Evolutionary conservation across 495 filamentous ascomycete species (phyloP).

Genomic region (Oidiodendron maius): DNA sequence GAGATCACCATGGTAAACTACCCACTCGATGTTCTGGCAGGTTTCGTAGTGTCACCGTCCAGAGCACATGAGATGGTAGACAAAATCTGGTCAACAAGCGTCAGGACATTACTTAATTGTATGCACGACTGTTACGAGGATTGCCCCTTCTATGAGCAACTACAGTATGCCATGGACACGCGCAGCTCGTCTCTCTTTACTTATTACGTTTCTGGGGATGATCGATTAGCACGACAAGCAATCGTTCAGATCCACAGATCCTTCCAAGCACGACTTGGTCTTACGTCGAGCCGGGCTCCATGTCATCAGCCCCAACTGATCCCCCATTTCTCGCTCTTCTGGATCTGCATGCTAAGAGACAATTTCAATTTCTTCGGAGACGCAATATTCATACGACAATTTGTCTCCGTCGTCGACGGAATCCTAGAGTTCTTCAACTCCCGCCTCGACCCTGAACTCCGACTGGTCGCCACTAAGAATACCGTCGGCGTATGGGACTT

Average conservation of each 20-base stretch:
- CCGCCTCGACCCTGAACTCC: constrained; percentile 19
- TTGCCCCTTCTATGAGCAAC: constrained; percentile 34
- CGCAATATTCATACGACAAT: constrained; percentile 19
- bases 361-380: constrained; percentile 31
- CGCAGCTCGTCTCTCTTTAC: constrained; percentile 30
- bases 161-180: constrained; percentile 30
- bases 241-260: constrained; percentile 31
- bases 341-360: constrained; percentile 31
- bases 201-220: constrained; percentile 32
- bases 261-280: constrained; percentile 8
- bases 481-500: constrained; percentile 28
- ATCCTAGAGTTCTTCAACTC: constrained; percentile 31
- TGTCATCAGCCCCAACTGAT: constrained; percentile 32
- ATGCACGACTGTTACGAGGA: constrained; percentile 37
- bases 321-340: constrained; percentile 32
- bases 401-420: constrained; percentile 28
- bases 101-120: constrained; percentile 30
- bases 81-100: constrained; percentile 27
- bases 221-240: constrained; percentile 30
- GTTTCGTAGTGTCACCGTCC: neutral
- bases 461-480: constrained; percentile 16
- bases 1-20: constrained; percentile 21
- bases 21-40: constrained; percentile 24
- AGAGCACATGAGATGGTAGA: constrained; percentile 2
- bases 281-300: constrained; percentile 28